phyloP scores from a whole-genome alignment of 768 basidiomycete species.

The Multifurca ochricompacta region DNA sequence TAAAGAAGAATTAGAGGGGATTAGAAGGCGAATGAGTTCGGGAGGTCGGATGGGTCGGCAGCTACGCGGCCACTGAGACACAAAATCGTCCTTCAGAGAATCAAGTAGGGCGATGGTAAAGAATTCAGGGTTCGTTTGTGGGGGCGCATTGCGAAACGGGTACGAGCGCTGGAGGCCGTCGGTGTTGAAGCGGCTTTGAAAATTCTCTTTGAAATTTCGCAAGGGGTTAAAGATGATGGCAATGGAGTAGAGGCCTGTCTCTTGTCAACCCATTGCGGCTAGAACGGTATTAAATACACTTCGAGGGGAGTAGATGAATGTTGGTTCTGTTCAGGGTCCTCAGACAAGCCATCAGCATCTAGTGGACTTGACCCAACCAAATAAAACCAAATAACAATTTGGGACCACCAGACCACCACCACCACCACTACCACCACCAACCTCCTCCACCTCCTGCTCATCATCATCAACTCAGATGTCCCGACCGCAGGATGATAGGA shows the following conservation, averaged over 20 bases:
- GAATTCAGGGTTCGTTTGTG: not conserved
- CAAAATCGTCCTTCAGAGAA: not conserved
- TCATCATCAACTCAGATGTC: slow-evolving; percentile 29
- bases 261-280: not conserved
- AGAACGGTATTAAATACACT: not conserved
- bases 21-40: not conserved
- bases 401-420: no score
- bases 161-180: not conserved
- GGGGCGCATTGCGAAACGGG: not conserved
- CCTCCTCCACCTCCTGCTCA: no score
- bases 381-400: no score
- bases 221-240: not conserved
- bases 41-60: not conserved
- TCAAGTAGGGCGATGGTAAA: not conserved
- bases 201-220: not conserved
- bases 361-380: no score
- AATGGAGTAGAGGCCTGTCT: not conserved
- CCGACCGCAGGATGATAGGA: slow-evolving; percentile 46
- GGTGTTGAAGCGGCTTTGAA: no score
- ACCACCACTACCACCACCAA: no score
- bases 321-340: no score
- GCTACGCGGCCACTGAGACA: not conserved
- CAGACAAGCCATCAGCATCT: not conserved
- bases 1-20: not conserved
- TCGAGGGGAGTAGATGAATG: not conserved